Evolutionary conservation across 2,329 filamentous ascomycete genomes (phyloP).

Genomic region (Talaromyces sp.): DNA sequence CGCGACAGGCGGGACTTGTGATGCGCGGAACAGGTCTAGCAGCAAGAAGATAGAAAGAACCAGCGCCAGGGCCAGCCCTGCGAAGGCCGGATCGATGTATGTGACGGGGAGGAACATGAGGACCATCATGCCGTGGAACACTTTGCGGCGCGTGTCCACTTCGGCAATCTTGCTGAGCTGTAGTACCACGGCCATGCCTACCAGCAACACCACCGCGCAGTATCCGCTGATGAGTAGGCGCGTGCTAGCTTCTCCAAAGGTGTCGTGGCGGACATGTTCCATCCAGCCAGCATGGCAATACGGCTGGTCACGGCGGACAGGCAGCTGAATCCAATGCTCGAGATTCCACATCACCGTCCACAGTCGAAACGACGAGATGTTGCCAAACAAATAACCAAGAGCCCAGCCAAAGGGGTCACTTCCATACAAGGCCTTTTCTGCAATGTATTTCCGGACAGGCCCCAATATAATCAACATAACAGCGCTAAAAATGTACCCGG

Average conservation of each 20-base stretch:
- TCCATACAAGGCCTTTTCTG: constrained; percentile 58
- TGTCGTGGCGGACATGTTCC: constrained; percentile 57
- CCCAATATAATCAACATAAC: constrained; percentile 62
- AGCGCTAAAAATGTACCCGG: constrained; percentile 66
- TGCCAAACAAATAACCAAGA: constrained; percentile 79
- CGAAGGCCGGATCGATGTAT: constrained; percentile 80
- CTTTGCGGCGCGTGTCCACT: constrained; percentile 91
- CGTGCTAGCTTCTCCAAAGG: constrained; percentile 70
- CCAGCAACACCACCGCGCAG: constrained; percentile 62
- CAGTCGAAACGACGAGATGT: constrained; percentile 65
- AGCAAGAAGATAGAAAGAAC: constrained; percentile 80
- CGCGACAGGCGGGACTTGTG: constrained; percentile 83
- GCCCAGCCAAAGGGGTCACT: constrained; percentile 90
- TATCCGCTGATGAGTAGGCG: constrained; percentile 72
- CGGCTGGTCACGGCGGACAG: constrained; percentile 33
- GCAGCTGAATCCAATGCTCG: constrained; percentile 70
- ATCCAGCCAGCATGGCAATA: constrained; percentile 53
- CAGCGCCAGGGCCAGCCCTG: constrained; percentile 70
- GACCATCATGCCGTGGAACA: constrained; percentile 98
- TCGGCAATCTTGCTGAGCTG: constrained; percentile 71
- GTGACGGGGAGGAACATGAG: constrained; percentile 85
- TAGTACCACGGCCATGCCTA: constrained; percentile 70
- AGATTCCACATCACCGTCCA: constrained; percentile 63
- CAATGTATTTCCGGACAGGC: constrained; percentile 66
- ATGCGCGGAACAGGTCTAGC: constrained; percentile 81